A percentile compares a stretch with the other conserved stretches of the same genome.
Evolutionary conservation across 208 protist genomes (phyloP).

Genomic region (Trypanosoma vivax): DNA sequence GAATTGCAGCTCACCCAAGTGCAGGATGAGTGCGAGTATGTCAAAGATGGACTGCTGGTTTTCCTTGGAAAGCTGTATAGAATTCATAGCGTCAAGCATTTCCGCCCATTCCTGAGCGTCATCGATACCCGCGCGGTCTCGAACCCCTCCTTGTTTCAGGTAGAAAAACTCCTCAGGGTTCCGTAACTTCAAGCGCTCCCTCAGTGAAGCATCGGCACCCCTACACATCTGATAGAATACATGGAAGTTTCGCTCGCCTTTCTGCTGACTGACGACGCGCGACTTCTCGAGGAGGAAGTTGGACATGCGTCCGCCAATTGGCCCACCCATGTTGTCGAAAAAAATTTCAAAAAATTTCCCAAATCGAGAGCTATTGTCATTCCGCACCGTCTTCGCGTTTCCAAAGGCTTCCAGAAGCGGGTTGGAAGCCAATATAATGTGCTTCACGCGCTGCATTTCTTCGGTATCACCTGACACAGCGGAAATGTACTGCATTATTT

Average conservation of each 20-base stretch:
- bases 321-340: slow-evolving; percentile 72
- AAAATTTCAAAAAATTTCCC: slow-evolving; percentile 92
- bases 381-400: slow-evolving; percentile 90
- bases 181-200: slow-evolving; percentile 29
- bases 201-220: slow-evolving; percentile 32
- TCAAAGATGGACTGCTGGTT: slow-evolving; percentile 78
- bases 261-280: slow-evolving; percentile 70
- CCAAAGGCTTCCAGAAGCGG: slow-evolving; percentile 90
- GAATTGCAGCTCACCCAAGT: slow-evolving; percentile 93
- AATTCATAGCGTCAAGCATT: slow-evolving; percentile 86
- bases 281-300: slow-evolving; percentile 92
- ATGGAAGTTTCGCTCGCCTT: slow-evolving; percentile 94
- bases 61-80: slow-evolving; percentile 70
- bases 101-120: slow-evolving; percentile 75
- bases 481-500: slow-evolving; percentile 94
- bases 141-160: slow-evolving; percentile 41
- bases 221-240: slow-evolving; percentile 93
- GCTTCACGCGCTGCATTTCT: slow-evolving; percentile 89
- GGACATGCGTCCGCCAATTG: slow-evolving; percentile 76
- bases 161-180: slow-evolving; percentile 60
- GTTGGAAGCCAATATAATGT: slow-evolving; percentile 89
- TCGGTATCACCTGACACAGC: slow-evolving; percentile 73
- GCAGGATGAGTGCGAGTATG: slow-evolving; percentile 90
- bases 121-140: slow-evolving; percentile 68
- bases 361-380: slow-evolving; percentile 91